These are phyloP conservation scores for Achaetomium macrosporum DNA, from an alignment of 2,329 filamentous ascomycete species.

Conservation along the genomic window DNA sequence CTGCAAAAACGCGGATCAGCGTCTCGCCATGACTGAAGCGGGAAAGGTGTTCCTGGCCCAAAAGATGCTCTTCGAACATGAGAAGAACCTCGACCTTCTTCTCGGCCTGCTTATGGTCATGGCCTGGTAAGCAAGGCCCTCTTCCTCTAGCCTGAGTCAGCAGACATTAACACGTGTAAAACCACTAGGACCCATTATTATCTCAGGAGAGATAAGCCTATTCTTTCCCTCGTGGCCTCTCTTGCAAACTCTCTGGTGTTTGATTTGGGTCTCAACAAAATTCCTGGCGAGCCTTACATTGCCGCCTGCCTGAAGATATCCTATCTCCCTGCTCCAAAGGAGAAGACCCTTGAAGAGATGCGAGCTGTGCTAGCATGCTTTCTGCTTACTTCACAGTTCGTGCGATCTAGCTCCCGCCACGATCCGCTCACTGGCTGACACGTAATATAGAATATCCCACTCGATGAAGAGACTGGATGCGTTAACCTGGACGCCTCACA, in stretches of 20 bases:
- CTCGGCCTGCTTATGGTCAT: conserved; percentile 42
- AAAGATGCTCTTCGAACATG: conserved; percentile 43
- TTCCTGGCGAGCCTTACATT: conserved; percentile 31
- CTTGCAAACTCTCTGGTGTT: conserved; percentile 39
- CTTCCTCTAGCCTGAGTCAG: background rate
- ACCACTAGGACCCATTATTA: conserved; percentile 34
- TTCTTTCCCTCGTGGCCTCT: conserved; percentile 39
- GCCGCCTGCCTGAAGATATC: conserved; percentile 31
- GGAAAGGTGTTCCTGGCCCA: conserved; percentile 40
- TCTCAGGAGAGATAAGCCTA: conserved; percentile 35
- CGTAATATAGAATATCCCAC: conserved; percentile 21
- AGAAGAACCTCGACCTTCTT: conserved; percentile 47
- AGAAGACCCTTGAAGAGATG: conserved; percentile 44
- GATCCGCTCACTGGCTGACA: background rate
- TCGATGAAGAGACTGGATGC: conserved; percentile 42
- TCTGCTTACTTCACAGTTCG: conserved; percentile 35
- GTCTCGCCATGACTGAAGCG: conserved; percentile 35
- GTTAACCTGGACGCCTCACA: conserved; percentile 51
- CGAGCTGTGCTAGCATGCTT: conserved; percentile 45
- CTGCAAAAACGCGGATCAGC: conserved; percentile 36
- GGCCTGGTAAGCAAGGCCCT: conserved; percentile 36
- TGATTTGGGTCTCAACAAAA: conserved; percentile 42
- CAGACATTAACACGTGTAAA: background rate
- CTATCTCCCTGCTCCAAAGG: conserved; percentile 18
- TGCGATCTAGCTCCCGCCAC: conserved; percentile 13